Percentiles rank a stretch among this genome's conserved stretches.
Conservation (phyloP, 495 filamentous ascomycete species). For the Sordaria brevicollis region DNA sequence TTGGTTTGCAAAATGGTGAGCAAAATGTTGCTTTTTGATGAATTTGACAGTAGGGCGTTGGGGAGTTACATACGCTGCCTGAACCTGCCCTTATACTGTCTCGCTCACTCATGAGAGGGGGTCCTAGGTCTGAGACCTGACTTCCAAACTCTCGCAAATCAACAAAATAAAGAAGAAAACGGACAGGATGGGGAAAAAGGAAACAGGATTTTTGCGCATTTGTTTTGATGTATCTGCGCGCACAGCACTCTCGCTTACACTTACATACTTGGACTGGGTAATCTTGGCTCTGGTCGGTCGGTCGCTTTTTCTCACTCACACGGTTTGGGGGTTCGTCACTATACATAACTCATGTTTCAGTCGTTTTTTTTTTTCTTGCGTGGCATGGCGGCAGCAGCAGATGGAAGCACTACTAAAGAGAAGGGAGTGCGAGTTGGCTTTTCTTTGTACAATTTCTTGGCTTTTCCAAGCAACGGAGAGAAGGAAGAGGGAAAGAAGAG, state of each 20-base stretch:
- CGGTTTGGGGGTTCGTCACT: not conserved
- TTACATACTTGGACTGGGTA: not conserved
- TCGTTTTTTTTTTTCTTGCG: not conserved
- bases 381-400: not conserved
- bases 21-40: not conserved
- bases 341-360: not conserved
- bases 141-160: not conserved
- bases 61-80: not conserved
- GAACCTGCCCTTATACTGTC: not conserved
- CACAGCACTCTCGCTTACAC: not conserved
- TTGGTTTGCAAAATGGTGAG: not conserved
- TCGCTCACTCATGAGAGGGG: not conserved
- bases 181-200: not conserved
- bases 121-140: not conserved
- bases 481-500: no score
- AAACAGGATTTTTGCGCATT: not conserved
- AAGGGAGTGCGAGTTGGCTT: not conserved
- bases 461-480: not conserved
- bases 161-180: not conserved
- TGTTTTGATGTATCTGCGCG: not conserved
- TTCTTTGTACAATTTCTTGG: not conserved
- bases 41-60: not conserved
- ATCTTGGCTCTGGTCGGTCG: not conserved
- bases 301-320: not conserved
- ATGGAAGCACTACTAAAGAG: not conserved